phyloP scores from a whole-genome alignment of 257 asterid genomes.

The Capsicum chinense region DNA sequence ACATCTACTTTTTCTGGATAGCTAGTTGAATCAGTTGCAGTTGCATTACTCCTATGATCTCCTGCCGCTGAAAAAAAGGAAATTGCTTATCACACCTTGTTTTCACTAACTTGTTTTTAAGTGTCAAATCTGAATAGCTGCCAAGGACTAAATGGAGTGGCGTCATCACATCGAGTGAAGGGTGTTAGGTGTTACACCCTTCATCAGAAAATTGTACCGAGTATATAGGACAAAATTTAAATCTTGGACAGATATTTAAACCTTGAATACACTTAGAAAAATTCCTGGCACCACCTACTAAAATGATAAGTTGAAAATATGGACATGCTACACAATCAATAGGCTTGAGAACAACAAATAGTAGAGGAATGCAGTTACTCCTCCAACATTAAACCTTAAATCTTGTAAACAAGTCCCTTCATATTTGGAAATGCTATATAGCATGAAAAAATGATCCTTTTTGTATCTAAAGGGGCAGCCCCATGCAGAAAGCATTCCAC shows the following conservation, averaged over 20 bases:
- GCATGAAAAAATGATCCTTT: not conserved
- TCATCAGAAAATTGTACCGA: not conserved
- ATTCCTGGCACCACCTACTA: not conserved
- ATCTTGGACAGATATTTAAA: not conserved
- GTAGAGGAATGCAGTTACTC: not conserved
- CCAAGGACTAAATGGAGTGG: conserved; percentile 10
- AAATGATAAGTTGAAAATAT: not conserved
- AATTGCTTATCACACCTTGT: not conserved
- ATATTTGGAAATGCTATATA: not conserved
- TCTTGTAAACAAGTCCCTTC: not conserved
- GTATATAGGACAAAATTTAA: not conserved
- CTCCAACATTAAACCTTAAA: not conserved
- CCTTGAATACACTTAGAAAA: not conserved
- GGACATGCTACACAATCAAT: not conserved
- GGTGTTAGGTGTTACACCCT: not conserved
- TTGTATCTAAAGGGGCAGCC: not conserved
- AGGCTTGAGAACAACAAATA: not conserved
- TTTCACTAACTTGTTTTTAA: not conserved
- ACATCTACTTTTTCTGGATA: conserved; percentile 6
- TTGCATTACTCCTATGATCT: conserved; percentile 40
- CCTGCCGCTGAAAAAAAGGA: conserved; percentile 31
- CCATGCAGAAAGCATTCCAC: too few species aligned
- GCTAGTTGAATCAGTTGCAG: conserved; percentile 34
- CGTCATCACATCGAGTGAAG: not conserved
- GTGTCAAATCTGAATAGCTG: conserved; percentile 13